Base-by-base conservation (phyloP, 2,329 filamentous ascomycete genomes). In the Chaetomiaceae sp. region DNA sequence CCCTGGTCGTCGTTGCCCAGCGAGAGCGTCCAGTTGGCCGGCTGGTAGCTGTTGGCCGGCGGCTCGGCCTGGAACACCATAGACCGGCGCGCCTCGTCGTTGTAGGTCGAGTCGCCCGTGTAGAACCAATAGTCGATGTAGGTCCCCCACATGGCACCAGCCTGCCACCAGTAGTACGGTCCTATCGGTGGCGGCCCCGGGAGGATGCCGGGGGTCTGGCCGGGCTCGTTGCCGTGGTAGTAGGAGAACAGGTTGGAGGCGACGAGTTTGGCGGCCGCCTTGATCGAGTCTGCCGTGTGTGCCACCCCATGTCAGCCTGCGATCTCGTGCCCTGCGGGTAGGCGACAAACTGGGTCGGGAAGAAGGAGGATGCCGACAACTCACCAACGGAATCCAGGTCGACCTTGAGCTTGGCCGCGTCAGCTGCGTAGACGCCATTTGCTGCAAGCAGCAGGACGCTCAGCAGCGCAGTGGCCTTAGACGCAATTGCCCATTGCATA, bases 161-260 rank as follows among this genome's bases (percentile, higher is more conserved):
- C 76, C 61, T 84, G 78, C 81, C 80, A 84, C 80, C 81, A 84
- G 68, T 83, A 83, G 58, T 78, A 79, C 37, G 66, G 64, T 19
- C 70, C 70, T 17, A 49, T 58, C 4, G 69, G 67, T 7, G 71
- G 71, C 27, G 72, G 71, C 7, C 71, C 71, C 2, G 71, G 71
- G 2, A 74, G 64, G 47, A 74, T 72, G 17, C 71, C 72, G 12
- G 68, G 65, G 1, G 63, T 69, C 45, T 64, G 58, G 19, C 71
- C 71, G 2, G 67, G 62, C 37, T 69, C 53, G 48, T 69, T 65
- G 45, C 71, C 72, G 20, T 65, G 56, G 53, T 74, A 74, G 53
- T 73, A 72, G 34, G 62, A 58, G 48, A 72, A 58, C 49, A 74
- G 60, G 46, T 74, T 70, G 56, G 63, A 65, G 4, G 69, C 71